phyloP scores from a whole-genome alignment of 257 asterid species.

The Solanum etuberosum region DNA sequence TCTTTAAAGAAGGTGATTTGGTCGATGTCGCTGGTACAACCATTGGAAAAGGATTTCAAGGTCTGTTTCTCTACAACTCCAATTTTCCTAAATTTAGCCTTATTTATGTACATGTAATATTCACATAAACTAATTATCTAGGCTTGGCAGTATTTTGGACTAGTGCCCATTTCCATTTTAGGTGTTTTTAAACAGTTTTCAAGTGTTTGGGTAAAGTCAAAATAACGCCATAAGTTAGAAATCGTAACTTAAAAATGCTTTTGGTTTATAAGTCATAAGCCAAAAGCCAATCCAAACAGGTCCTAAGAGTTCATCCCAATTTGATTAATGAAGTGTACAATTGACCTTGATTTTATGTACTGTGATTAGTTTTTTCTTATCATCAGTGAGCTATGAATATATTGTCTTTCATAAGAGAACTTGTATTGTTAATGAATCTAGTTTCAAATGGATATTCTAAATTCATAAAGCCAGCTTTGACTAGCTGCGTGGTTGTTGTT shows the following conservation, averaged over 20 bases:
- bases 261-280: too few relatives aligned
- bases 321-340: neutral
- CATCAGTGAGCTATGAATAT: neutral
- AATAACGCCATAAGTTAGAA: too few relatives aligned
- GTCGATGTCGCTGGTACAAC: slow-evolving; percentile 89
- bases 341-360: neutral
- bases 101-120: neutral
- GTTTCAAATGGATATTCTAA: neutral
- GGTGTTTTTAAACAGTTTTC: too few relatives aligned
- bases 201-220: too few relatives aligned
- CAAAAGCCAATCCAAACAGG: too few relatives aligned
- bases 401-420: neutral
- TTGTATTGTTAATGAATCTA: neutral
- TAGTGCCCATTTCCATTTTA: too few relatives aligned
- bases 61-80: slow-evolving; percentile 1
- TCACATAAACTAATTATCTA: neutral
- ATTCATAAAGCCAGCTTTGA: neutral
- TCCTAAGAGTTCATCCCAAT: neutral
- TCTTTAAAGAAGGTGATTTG: slow-evolving; percentile 76
- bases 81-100: neutral
- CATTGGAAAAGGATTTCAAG: slow-evolving; percentile 96
- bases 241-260: too few relatives aligned
- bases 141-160: neutral
- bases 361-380: neutral
- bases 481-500: neutral